Percentiles rank a stretch among this genome's conserved stretches.
phyloP scores from a whole-genome alignment of 495 filamentous ascomycete species.

The Penicillium dipodomyicola region DNA sequence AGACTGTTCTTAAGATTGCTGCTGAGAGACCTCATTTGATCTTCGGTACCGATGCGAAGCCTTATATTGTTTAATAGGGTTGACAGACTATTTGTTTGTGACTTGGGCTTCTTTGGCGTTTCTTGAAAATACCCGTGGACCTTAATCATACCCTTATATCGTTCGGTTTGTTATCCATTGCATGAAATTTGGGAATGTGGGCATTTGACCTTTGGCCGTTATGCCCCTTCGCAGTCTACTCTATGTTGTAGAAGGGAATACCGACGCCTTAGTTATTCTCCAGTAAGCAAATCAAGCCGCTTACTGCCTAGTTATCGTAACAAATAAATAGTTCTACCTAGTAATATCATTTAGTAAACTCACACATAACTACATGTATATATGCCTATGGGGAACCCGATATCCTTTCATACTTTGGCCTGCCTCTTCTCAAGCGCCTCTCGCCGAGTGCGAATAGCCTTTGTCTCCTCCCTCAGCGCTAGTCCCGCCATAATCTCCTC shows the following conservation, averaged over 20 bases:
- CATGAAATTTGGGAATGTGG: no score
- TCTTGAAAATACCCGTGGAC: neutral
- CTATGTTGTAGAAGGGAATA: neutral
- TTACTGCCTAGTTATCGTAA: no score
- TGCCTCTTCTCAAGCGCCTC: constrained; percentile 33
- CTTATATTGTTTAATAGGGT: constrained; percentile 31
- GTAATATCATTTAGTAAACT: no score
- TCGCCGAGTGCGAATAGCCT: constrained; percentile 35
- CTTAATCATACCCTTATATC: neutral
- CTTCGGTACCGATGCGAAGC: constrained; percentile 59
- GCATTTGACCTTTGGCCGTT: no score
- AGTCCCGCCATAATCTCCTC: constrained; percentile 57
- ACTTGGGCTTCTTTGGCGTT: neutral
- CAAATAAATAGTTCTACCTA: no score
- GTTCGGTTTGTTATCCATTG: neutral
- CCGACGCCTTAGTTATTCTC: no score
- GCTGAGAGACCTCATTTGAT: constrained; percentile 82
- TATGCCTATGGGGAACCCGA: no score
- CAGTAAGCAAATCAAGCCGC: no score
- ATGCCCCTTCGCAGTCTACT: no score
- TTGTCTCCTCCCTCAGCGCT: constrained; percentile 46
- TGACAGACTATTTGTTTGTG: neutral
- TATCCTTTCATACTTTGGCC: constrained; percentile 29
- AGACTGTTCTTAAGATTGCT: constrained; percentile 88
- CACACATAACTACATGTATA: no score